Conservation (phyloP, 2,329 filamentous ascomycete species). For the Aschersonia sp. region DNA sequence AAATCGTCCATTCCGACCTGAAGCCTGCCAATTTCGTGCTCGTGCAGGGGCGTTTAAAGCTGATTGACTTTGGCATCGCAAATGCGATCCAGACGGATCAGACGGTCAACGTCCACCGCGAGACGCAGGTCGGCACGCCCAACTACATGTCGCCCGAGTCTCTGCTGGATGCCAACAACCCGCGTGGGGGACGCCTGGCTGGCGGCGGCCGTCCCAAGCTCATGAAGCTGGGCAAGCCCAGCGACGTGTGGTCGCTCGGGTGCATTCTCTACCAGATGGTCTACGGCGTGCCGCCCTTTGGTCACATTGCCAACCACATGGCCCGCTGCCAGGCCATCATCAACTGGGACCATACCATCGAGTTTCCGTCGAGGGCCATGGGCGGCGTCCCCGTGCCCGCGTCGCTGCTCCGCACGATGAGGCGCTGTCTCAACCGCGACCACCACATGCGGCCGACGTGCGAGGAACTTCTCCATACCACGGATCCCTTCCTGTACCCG, state of each 20-base stretch:
- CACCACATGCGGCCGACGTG: slow-evolving; percentile 48
- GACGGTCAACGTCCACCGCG: slow-evolving; percentile 93
- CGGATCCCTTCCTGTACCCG: slow-evolving; percentile 51
- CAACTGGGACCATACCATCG: slow-evolving; percentile 58
- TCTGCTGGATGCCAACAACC: slow-evolving; percentile 70
- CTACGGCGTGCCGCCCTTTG: slow-evolving; percentile 92
- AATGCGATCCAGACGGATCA: slow-evolving; percentile 93
- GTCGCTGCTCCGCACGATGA: slow-evolving; percentile 45
- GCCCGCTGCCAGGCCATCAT: slow-evolving; percentile 77
- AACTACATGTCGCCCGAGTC: slow-evolving; percentile 99
- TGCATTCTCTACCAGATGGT: slow-evolving; percentile 98
- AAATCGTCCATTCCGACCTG: slow-evolving; percentile 92
- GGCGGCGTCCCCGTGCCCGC: slow-evolving; percentile 47
- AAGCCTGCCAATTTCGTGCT: slow-evolving; percentile 97
- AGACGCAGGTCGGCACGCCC: slow-evolving; percentile 87
- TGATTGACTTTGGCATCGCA: slow-evolving; percentile 97
- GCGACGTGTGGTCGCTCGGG: slow-evolving; percentile 89
- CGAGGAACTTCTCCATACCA: slow-evolving; percentile 41
- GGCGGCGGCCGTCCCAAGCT: slow-evolving; percentile 46
- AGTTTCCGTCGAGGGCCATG: slow-evolving; percentile 55
- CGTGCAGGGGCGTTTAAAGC: slow-evolving; percentile 76
- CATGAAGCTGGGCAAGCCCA: slow-evolving; percentile 92
- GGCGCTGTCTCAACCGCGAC: slow-evolving; percentile 47
- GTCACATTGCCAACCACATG: slow-evolving; percentile 78
- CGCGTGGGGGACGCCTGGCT: slow-evolving; percentile 27